phyloP scores from a whole-genome alignment of 2,329 filamentous ascomycete genomes.

The Fusarium chlamydosporum region DNA sequence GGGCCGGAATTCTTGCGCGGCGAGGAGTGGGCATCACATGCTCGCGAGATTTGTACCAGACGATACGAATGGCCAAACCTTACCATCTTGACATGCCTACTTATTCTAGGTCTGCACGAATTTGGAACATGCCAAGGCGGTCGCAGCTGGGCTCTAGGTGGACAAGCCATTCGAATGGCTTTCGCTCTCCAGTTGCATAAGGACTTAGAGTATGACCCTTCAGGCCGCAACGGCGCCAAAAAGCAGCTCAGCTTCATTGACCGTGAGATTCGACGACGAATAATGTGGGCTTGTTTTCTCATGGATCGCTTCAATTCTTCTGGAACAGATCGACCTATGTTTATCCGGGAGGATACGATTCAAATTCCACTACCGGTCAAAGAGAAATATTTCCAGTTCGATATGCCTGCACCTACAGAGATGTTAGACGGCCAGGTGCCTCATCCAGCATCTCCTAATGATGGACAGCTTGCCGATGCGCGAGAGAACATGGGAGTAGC shows the following conservation, averaged over 20 bases:
- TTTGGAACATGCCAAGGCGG: constrained; percentile 98
- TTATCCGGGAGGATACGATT: constrained; percentile 89
- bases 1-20: constrained; percentile 85
- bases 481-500: constrained; percentile 94
- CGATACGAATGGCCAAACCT: constrained; percentile 97
- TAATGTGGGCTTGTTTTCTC: constrained; percentile 98
- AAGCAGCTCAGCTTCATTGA: constrained; percentile 88
- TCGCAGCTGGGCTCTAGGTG: constrained; percentile 94
- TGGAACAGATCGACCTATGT: constrained; percentile 90
- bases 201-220: constrained; percentile 86
- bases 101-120: constrained; percentile 91
- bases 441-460: constrained; percentile 72
- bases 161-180: constrained; percentile 96
- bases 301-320: constrained; percentile 99
- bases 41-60: constrained; percentile 87
- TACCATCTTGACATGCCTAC: constrained; percentile 90
- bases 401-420: constrained; percentile 90
- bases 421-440: constrained; percentile 79
- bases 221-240: constrained; percentile 71
- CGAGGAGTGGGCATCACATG: constrained; percentile 89
- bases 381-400: constrained; percentile 90
- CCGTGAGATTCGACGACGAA: constrained; percentile 89
- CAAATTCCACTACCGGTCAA: constrained; percentile 92
- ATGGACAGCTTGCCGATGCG: constrained; percentile 75
- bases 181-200: constrained; percentile 94